Base-by-base conservation (phyloP, 192 early-diverging fungal genomes). In the Coemansia aciculifera region DNA sequence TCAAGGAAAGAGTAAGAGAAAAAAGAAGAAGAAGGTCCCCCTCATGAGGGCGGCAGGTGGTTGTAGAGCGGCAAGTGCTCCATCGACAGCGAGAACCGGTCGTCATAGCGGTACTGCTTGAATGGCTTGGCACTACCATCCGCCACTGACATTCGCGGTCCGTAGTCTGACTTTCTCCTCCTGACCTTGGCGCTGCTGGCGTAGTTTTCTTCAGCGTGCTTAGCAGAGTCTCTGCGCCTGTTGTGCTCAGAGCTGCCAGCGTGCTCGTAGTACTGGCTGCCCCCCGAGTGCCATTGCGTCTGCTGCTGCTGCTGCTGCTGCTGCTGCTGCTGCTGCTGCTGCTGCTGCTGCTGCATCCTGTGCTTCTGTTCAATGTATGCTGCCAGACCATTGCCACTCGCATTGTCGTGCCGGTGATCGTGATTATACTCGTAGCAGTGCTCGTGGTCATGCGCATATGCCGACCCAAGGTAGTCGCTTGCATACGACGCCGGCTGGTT, bases 41-140 rank as follows among this genome's bases (percentile, higher is more conserved):
- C 5, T 48, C 19, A 48, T 3, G 44, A 48, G 44, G 44, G 19
- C 5, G 29, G 49, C 13, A 21, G 5, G 37, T 65, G 63, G 46
- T 51, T 52, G 21, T 65, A 61, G 29, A 75, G 64, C 37, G 73
- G 78, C 69, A 75, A 44, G 44, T 75, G 66, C 13, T 67, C 73
- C 40, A 67, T 75, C 8, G 78, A 75, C 63, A 69, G 52, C 10
- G 78, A 72, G 42, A 76, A 81, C 12, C 52, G 32, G 31, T 61
- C 66, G 56, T 76, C 64, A 39, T 75, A 81, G 7, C 44, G 51
- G 61, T 73, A 67, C 39, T 67, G 66, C 29, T 56, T 56, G 52
- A 9, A 15, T 29, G 49, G 49, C 49, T 52, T 52, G 49, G 49
- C 49, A 10, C 23, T 24, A 1, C 49, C 24, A 29, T 52, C 49